Base-by-base conservation (phyloP, 352 stramenopile genomes). In the Phytophthora vignae region DNA sequence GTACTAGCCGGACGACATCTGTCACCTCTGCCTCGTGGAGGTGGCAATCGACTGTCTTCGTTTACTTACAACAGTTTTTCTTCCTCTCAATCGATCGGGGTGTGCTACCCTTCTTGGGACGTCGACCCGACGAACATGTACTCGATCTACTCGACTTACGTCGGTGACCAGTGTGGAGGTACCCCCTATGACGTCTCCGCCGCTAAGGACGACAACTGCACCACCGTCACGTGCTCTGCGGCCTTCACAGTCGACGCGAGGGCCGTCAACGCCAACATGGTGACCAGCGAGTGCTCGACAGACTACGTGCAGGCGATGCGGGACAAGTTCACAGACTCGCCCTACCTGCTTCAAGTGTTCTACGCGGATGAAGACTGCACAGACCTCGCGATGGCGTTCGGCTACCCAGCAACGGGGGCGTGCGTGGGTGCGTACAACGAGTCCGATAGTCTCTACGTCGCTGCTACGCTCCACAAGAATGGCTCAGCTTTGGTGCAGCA, bases 351-450 rank as follows among this genome's bases (percentile, higher is more conserved):
- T n/a, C 57, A 60, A 44, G 29, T 67, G 3, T 19, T 42, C 12
- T 60, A 68, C 36, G 21, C 17, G 0, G 66, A 69, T 15, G 22
- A 60, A 31, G 12, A 73, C n/a, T 64, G 66, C 27, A 40, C 40
- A 4, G 29, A 48, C 1, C 21, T 68, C n/a, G 12, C 33, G 1
- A 36, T 58, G 27, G 53, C 27, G 5, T 49, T 64, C 31, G 60
- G 53, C 3, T 69, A 64, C 21, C 59, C 60, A 6, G 66, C 66
- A 8, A 60, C 53, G 4, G 66, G 50, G 2, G 54, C 52, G 2
- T 73, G 66, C 25, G 40, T 63, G 9, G 66, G 66, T 5, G 66
- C 40, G 3, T 73, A 73, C 53, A 73, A 69, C 42, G 66, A 69
- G 29, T 57, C 50, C 4, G 52, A 59, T 9, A 68, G 54, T 25